Base-by-base conservation (phyloP, 2,329 filamentous ascomycete species). In the Cladosporium halotolerans region DNA sequence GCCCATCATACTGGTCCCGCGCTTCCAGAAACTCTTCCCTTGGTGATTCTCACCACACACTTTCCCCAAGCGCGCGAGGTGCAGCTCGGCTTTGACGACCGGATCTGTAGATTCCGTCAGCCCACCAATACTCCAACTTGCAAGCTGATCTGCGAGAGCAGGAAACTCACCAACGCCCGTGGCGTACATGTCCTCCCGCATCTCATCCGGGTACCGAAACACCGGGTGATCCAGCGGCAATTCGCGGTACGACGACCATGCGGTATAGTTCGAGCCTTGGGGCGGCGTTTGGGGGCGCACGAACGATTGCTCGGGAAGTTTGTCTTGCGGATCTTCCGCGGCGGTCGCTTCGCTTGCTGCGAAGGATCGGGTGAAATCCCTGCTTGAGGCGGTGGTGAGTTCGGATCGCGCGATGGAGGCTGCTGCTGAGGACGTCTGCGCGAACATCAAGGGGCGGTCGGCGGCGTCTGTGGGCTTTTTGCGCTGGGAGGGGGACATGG, bases 221-320 rank as follows among this genome's bases (percentile, higher is more conserved):
- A 52, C 49, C 2, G 41, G 49, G 23, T 52, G 49, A 11, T 52
- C 41, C 10, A 16, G 32, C 4, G 40, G 41, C 18, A 52, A 36
- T 14, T 39, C 13, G 40, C 41, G 42, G 23, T 52, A 52, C 11
- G 40, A 44, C 18, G 49, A 32, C 49, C 49, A 52, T 4, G 49
- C 40, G 32, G 23, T 44, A 33, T 45, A 16, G 18, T 45, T 44
- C 8, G 40, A 38, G 49, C 40, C 40, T 33, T 45, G 49, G 16
- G 33, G 32, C 9, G 49, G 49, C 36, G 49, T 52, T 43, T 36
- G 16, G 23, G 49, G 49, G n/a, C 49, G 32, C 14, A 6, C 8
- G 46, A 49, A 34, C 16, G 16, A 3, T 3, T 18, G 16, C 16
- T 18, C 16, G 16, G 16, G 2, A 2, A 3, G 16, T 18, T 18